phyloP scores from a whole-genome alignment of 2,329 filamentous ascomycete species.

The Incumbomyces delicatus region DNA sequence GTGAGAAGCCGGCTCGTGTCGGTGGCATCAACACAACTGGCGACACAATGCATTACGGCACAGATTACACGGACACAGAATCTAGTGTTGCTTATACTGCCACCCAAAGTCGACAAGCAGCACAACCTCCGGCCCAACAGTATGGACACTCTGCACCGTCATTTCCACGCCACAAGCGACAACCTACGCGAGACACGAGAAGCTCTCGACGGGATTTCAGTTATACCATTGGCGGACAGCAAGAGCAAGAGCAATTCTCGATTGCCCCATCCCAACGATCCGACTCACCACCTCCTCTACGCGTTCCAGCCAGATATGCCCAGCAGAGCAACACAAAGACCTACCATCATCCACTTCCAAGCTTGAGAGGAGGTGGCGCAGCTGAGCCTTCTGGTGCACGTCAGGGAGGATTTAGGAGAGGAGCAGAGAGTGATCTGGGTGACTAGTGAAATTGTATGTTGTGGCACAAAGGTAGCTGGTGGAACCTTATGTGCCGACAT shows the following conservation, averaged over 20 bases:
- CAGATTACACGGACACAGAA: constrained; percentile 55
- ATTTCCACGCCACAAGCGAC: constrained; percentile 1
- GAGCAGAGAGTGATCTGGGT: constrained; percentile 17
- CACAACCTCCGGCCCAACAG: not conserved
- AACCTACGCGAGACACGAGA: constrained; percentile 9
- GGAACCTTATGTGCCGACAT: too few relatives aligned
- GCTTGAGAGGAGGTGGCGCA: constrained; percentile 25
- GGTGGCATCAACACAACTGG: constrained; percentile 77
- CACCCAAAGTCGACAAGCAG: constrained; percentile 23
- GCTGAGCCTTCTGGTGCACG: constrained; percentile 2
- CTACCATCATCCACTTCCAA: constrained; percentile 49
- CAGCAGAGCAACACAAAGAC: constrained; percentile 37
- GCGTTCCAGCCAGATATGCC: constrained; percentile 22
- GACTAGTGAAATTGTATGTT: constrained; percentile 23
- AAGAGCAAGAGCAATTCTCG: constrained; percentile 14
- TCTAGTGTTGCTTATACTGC: constrained; percentile 31
- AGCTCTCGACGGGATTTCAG: constrained; percentile 16
- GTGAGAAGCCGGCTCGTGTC: constrained; percentile 76
- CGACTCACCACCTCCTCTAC: constrained; percentile 6
- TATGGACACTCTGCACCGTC: not conserved
- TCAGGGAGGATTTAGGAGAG: constrained; percentile 15
- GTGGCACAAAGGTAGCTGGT: too few relatives aligned
- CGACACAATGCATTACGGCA: constrained; percentile 76
- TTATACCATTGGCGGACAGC: constrained; percentile 9
- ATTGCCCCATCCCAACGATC: constrained; percentile 10